Percentiles rank a stretch among this genome's conserved stretches.
Conservation (phyloP, 768 basidiomycete species). For the Trametes sanguinea region DNA sequence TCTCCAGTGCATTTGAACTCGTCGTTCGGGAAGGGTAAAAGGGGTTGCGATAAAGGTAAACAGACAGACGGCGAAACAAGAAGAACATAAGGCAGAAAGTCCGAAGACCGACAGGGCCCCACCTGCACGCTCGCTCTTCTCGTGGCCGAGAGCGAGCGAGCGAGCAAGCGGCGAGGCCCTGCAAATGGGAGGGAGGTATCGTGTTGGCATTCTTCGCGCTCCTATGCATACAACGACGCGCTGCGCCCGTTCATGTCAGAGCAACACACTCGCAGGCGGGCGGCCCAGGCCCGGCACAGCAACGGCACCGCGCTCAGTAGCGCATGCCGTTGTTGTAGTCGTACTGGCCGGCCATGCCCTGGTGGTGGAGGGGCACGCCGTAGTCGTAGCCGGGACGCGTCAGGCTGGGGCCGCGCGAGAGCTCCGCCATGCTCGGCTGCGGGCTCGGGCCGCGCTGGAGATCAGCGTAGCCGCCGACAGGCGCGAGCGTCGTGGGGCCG, state of each 20-base stretch:
- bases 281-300: background rate
- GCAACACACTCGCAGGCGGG: constrained; percentile 4
- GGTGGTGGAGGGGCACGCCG: constrained; percentile 64
- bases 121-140: background rate
- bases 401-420: constrained; percentile 50
- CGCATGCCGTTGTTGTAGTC: constrained; percentile 27
- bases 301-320: constrained; percentile 20
- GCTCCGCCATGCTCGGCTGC: constrained; percentile 63
- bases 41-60: background rate
- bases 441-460: constrained; percentile 75
- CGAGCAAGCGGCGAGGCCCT: background rate
- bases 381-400: constrained; percentile 53
- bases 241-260: constrained; percentile 15
- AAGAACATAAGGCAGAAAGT: background rate
- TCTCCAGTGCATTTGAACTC: background rate
- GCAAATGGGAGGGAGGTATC: constrained; percentile 20
- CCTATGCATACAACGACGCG: constrained; percentile 26
- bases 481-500: constrained; percentile 54
- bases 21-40: background rate
- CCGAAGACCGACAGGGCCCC: background rate
- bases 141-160: background rate
- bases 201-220: constrained; percentile 22
- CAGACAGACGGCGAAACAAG: background rate
- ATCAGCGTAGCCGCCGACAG: constrained; percentile 82
- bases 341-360: constrained; percentile 34